Conservation (phyloP, 1,139 yeast genomes). For the Candida sp. region DNA sequence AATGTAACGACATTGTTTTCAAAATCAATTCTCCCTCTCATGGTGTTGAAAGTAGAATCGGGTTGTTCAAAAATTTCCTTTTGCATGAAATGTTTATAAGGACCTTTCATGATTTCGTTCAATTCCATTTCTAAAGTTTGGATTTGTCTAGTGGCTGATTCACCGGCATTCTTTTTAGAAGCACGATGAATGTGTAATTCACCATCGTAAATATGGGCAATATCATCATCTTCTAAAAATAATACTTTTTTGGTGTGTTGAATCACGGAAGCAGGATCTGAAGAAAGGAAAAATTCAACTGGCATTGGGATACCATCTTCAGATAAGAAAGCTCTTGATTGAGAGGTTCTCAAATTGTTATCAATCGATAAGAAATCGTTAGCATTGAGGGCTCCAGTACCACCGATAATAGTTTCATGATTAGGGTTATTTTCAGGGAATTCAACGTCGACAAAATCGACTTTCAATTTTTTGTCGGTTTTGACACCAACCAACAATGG, state of each 20-base stretch:
- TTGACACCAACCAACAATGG: constrained; percentile 97
- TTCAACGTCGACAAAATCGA: constrained; percentile 98
- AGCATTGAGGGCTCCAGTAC: constrained; percentile 5
- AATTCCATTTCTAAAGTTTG: constrained; percentile 97
- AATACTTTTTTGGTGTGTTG: constrained; percentile 97
- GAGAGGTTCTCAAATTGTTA: constrained; percentile 74
- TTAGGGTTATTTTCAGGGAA: constrained; percentile 62
- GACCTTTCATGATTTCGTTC: constrained; percentile 98
- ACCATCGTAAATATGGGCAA: constrained; percentile 98
- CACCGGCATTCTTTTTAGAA: constrained; percentile 77
- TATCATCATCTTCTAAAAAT: constrained; percentile 96
- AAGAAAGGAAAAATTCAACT: constrained; percentile 92
- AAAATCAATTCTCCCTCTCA: constrained; percentile 99
- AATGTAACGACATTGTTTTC: constrained; percentile 72
- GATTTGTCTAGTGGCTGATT: constrained; percentile 89
- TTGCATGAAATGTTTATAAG: constrained; percentile 95
- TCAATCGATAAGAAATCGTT: constrained; percentile 40
- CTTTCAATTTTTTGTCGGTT: constrained; percentile 92
- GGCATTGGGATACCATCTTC: constrained; percentile 95
- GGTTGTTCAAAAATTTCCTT: constrained; percentile 99
- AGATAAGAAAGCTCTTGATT: constrained; percentile 86
- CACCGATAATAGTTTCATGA: constrained; percentile 7
- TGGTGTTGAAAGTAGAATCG: constrained; percentile 95
- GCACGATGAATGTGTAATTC: constrained; percentile 98
- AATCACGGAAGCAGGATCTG: constrained; percentile 96